Evolutionary conservation across 106 monocot genomes (phyloP).

Genomic region (Dendrobium huoshanense): DNA sequence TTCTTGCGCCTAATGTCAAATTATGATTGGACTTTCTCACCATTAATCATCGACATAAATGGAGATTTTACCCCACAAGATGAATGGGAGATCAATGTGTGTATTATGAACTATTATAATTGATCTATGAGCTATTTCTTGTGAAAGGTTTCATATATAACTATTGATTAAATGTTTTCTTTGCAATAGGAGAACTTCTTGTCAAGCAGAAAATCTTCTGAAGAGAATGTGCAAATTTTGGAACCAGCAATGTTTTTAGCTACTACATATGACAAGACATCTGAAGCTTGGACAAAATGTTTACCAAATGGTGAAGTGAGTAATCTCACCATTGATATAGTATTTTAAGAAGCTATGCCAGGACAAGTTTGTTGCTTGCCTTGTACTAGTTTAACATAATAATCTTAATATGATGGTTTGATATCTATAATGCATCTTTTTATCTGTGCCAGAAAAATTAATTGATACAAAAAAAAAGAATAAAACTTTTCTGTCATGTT

Average conservation of each 20-base stretch:
- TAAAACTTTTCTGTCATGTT: too few species aligned
- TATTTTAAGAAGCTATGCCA: not conserved
- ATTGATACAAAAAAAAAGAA: too few species aligned
- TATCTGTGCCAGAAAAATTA: not conserved
- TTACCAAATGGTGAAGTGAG: conserved; percentile 68
- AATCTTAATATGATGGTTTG: not conserved
- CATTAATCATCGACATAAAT: conserved; percentile 89
- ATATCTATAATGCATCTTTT: not conserved
- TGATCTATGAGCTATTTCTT: not conserved
- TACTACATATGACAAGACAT: conserved; percentile 77
- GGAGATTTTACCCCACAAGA: conserved; percentile 51
- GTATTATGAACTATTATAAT: not conserved
- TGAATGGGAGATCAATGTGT: conserved; percentile 69
- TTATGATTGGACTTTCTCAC: conserved; percentile 78
- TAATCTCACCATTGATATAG: not conserved
- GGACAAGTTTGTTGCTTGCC: not conserved
- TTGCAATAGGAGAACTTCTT: conserved; percentile 62
- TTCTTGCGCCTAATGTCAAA: conserved; percentile 78
- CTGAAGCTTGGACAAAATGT: conserved; percentile 83
- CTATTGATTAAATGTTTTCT: not conserved
- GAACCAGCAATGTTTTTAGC: conserved; percentile 82
- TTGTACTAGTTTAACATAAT: not conserved
- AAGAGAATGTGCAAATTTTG: conserved; percentile 43
- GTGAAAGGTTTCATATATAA: not conserved
- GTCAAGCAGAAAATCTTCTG: conserved; percentile 53